A percentile compares a stretch with the other conserved stretches of the same genome.
phyloP scores from a whole-genome alignment of 179 eudicot species.

The Nepenthes alata region DNA sequence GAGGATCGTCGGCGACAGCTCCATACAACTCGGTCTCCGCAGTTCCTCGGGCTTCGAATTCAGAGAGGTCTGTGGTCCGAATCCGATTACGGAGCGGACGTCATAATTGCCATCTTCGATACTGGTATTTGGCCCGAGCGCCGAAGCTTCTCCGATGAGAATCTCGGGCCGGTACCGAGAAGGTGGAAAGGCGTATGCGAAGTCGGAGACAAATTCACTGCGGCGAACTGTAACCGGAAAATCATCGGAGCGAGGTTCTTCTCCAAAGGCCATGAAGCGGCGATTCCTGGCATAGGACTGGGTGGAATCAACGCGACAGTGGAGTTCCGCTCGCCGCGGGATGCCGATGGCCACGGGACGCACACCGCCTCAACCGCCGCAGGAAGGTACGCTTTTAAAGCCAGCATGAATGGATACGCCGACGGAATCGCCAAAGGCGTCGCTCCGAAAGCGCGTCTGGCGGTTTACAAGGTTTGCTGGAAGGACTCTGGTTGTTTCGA shows the following conservation, averaged over 20 bases:
- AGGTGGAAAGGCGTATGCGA: constrained; percentile 76
- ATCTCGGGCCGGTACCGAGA: constrained; percentile 67
- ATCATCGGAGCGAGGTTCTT: constrained; percentile 76
- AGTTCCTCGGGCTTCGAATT: constrained; percentile 72
- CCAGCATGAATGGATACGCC: constrained; percentile 78
- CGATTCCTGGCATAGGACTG: constrained; percentile 27
- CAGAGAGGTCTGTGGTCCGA: constrained; percentile 84
- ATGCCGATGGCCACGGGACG: constrained; percentile 96
- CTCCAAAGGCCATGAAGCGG: constrained; percentile 66
- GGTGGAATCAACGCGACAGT: constrained; percentile 29
- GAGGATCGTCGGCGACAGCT: constrained; percentile 56
- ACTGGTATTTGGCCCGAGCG: constrained; percentile 91
- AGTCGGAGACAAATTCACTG: constrained; percentile 32
- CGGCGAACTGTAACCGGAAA: constrained; percentile 49
- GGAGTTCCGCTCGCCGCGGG: constrained; percentile 67
- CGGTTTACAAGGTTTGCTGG: constrained; percentile 92
- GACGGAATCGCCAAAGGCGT: constrained; percentile 87
- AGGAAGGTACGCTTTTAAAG: constrained; percentile 60
- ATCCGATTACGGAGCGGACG: constrained; percentile 88
- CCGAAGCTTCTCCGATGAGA: constrained; percentile 66
- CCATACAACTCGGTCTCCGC: constrained; percentile 92
- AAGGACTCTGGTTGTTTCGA: constrained; percentile 79
- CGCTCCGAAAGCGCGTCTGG: constrained; percentile 82
- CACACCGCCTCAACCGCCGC: constrained; percentile 97
- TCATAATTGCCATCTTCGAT: constrained; percentile 66